Evolutionary conservation across 306 rosid genomes (phyloP), one percentile per base, ranked within the genome.

Genomic region (Medicago ruthenica): DNA sequence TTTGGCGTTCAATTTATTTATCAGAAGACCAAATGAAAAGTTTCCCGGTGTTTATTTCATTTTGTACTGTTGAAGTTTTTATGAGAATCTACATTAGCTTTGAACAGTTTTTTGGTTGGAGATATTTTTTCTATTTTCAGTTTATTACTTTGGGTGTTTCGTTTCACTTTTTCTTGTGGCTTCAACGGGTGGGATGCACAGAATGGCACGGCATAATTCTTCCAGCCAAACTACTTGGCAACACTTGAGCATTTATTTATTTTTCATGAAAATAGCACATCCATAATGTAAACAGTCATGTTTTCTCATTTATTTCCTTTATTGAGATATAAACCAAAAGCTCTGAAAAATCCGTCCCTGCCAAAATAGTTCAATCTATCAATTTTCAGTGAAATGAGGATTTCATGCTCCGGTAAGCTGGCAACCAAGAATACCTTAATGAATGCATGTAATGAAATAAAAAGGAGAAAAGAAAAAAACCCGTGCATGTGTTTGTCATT

Each of bases 11-110:
- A 39, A 22, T 71, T 76, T 53, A 36, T 70, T 37, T 62, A 40
- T 53, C 36, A 42, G 47, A 75, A 69, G 74, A 44, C 68, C 59
- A 65, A 71, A 18, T 66, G 59, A 70, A 54, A 37, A 41, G 45
- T 12, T 69, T 9, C 67, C 9, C 17, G 11, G 7, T 51, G 7
- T 36, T 42, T 39, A 69, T 70, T 62, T 27, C 39, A 16, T 34
- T 50, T 60, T 60, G 58, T 27, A 80, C 39, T 55, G 22, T 2
- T 3, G 11, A 37, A 47, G 70, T 37, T 61, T 24, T 15, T 44
- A 22, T 11, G 63, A 73, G n/a, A 53, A 10, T 64, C 18, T 64
- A 53, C 40, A 37, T 21, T 11, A 50, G 57, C 18, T 22, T 50
- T 22, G 42, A 50, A 51, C 57, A 42, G 48, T 63, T 51, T 36